Evolutionary conservation across 352 stramenopile species (phyloP), one percentile per base, ranked within the genome.

Genomic region (Globisporangium cederbergense): DNA sequence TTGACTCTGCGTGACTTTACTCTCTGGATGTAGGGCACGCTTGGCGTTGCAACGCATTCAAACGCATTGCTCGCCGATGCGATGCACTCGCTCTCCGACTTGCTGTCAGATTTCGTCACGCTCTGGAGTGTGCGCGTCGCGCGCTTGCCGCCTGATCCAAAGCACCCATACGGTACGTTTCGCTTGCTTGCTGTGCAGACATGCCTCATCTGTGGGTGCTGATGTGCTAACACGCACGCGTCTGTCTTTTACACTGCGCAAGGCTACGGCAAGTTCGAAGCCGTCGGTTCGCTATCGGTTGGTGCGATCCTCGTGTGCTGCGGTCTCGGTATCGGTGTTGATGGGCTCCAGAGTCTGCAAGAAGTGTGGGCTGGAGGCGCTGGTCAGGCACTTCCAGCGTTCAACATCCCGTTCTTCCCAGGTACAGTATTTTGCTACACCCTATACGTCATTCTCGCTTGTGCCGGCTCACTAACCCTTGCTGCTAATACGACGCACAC

Each of bases 41-140:
- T 97, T 0, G 90, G 90, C 25, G 58, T 86, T 30, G 74, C 74
- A 1, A 91, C 86, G 56, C 86, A 96, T 73, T 98, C 90, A 18
- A 96, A 85, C 11, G 96, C 92, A 25, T 75, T 99, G 64, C 81
- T 99, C 34, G 95, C 96, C 4, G 97, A 99, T 74, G 96, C 97
- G 0, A 95, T 89, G 20, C 97, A 99, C 81, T 98, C 92, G 14
- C 68, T 99, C 4, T 98, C 86, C 10, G 97, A 99, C 81, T 77
- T 99, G 56, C 79, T 99, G 42, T 97, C 84, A 30, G 97, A 99
- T 70, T 92, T 98, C 68, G 96, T 99, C 42, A 99, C 97, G 28
- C 76, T 99, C 4, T 98, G 89, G 89, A 93, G 86, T 43, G 90
- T 98, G 25, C 79, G 87, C 51, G 78, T 98, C 32, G 92, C 90